These are phyloP conservation scores for Zasmidium citrigriseum DNA, from an alignment of 2,329 filamentous ascomycete species.

Conservation along the genomic window DNA sequence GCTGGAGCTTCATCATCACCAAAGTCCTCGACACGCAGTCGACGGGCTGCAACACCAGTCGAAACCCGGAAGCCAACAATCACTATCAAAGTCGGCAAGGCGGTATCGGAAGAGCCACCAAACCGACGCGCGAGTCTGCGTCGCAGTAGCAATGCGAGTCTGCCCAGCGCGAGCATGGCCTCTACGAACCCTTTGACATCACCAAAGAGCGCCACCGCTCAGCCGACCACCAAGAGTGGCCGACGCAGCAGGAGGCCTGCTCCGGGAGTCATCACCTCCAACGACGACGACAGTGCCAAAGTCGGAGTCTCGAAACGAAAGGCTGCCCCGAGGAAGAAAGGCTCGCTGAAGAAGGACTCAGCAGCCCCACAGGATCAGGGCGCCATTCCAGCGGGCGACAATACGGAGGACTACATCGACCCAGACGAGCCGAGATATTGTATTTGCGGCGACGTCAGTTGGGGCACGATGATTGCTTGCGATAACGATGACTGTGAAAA, in stretches of 20 bases:
- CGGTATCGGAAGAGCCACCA: constrained; percentile 51
- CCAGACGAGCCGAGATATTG: constrained; percentile 77
- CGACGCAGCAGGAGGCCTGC: constrained; percentile 69
- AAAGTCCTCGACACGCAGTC: constrained; percentile 24
- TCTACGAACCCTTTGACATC: constrained; percentile 20
- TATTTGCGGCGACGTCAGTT: constrained; percentile 76
- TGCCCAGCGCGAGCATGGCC: constrained; percentile 33
- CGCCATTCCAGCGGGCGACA: constrained; percentile 10
- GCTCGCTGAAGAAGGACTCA: constrained; percentile 19
- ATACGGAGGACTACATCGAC: constrained; percentile 57
- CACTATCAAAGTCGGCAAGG: constrained; percentile 43
- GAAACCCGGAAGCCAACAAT: constrained; percentile 35
- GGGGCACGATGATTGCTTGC: constrained; percentile 80
- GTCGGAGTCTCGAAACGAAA: constrained; percentile 73
- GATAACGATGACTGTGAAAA: constrained; percentile 76
- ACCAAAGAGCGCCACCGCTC: constrained; percentile 17
- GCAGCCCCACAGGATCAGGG: constrained; percentile 15
- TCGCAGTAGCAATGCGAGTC: constrained; percentile 48
- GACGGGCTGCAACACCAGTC: constrained; percentile 29
- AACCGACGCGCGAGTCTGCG: constrained; percentile 44
- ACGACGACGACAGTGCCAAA: constrained; percentile 58
- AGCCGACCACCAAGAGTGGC: constrained; percentile 22
- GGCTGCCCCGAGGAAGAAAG: constrained; percentile 67
- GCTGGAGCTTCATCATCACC: constrained; percentile 39
- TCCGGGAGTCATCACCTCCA: constrained; percentile 65